Percentiles rank a stretch among this genome's conserved stretches.
These are phyloP conservation scores for Diplodia sapinea DNA, from an alignment of 2,329 filamentous ascomycete species.

Conservation along the genomic window DNA sequence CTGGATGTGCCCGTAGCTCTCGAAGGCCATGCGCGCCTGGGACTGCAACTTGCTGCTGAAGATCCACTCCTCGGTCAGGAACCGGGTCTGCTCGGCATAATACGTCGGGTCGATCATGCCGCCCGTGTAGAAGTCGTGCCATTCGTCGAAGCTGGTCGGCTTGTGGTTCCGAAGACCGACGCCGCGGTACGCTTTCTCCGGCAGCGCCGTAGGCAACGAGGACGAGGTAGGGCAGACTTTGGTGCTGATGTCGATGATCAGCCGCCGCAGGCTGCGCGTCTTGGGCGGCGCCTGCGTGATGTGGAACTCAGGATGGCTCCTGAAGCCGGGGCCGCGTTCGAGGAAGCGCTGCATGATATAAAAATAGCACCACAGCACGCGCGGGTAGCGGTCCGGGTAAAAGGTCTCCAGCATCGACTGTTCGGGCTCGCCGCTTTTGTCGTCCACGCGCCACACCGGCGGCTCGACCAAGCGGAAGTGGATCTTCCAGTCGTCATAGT, in stretches of 20 bases:
- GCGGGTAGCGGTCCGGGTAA: conserved; percentile 21
- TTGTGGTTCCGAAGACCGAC: neutral
- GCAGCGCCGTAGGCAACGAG: neutral
- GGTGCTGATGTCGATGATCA: conserved; percentile 3
- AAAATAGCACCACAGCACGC: conserved; percentile 20
- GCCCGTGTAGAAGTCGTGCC: conserved; percentile 1
- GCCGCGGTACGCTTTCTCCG: neutral
- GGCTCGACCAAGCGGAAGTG: conserved; percentile 2
- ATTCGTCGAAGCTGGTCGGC: neutral
- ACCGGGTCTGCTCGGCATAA: neutral
- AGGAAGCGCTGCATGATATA: conserved; percentile 24
- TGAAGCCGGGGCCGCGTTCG: conserved; percentile 25
- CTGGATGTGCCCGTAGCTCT: conserved; percentile 12
- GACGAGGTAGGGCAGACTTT: neutral
- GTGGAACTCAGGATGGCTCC: conserved; percentile 5
- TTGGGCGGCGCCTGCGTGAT: conserved; percentile 21
- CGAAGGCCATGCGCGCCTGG: conserved; percentile 15
- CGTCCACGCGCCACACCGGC: conserved; percentile 11
- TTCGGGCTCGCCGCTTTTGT: conserved; percentile 1
- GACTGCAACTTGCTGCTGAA: conserved; percentile 9
- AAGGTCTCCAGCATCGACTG: conserved; percentile 25
- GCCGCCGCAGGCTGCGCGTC: conserved; percentile 11
- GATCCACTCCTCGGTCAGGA: conserved; percentile 13
- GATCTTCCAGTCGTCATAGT: conserved; percentile 9
- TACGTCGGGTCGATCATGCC: conserved; percentile 3